phyloP scores from a whole-genome alignment of 305 asterid species.

The Solanum hybrid region DNA sequence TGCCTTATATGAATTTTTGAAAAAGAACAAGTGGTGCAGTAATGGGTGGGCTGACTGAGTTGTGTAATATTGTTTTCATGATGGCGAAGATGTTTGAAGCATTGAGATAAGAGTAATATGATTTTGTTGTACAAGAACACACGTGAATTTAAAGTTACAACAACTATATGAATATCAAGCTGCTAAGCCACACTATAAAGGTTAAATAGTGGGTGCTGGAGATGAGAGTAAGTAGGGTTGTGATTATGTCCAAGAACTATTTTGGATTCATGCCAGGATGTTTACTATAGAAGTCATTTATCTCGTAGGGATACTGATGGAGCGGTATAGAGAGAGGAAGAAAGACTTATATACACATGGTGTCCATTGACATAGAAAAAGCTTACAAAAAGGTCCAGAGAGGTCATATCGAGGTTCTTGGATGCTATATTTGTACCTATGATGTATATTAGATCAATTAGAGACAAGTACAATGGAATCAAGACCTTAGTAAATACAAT shows the following conservation, averaged over 20 bases:
- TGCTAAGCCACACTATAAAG: background rate
- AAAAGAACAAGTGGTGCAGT: background rate
- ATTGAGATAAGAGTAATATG: background rate
- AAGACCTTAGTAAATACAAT: background rate
- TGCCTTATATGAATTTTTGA: background rate
- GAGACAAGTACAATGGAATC: background rate
- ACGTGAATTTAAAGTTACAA: background rate
- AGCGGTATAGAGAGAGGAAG: background rate
- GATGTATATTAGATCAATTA: background rate
- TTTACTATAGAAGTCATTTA: background rate
- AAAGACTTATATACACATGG: background rate
- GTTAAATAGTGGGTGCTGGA: background rate
- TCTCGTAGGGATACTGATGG: background rate
- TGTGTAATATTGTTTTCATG: background rate
- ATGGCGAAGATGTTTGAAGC: background rate
- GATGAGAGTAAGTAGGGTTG: background rate
- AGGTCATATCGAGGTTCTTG: background rate
- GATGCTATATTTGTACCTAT: background rate
- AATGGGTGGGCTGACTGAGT: background rate
- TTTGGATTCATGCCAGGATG: background rate
- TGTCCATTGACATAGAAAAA: background rate
- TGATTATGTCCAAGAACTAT: background rate
- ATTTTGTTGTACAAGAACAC: background rate
- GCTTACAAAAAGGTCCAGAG: background rate
- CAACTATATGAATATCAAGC: background rate